Conservation (phyloP, 176 grass and related monocot genomes). For the Bromus sterilis region DNA sequence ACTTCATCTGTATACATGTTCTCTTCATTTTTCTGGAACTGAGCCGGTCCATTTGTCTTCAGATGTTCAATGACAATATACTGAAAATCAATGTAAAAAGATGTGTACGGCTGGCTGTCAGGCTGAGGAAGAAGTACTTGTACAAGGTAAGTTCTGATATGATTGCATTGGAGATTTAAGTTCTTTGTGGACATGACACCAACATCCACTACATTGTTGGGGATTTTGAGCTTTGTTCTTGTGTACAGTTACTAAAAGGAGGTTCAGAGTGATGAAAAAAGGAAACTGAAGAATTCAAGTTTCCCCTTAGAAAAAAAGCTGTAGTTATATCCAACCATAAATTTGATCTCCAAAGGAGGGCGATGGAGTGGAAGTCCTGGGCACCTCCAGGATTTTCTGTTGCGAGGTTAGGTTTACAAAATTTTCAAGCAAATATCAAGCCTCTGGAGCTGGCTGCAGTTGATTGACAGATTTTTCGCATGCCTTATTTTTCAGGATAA, state of each 20-base stretch:
- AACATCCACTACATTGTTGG: background rate
- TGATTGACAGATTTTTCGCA: background rate
- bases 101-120: conserved; percentile 80
- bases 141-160: conserved; percentile 48
- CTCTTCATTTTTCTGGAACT: background rate
- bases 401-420: background rate
- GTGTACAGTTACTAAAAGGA: conserved; percentile 29
- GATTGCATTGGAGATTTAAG: background rate
- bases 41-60: background rate
- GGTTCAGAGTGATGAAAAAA: conserved; percentile 21
- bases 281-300: conserved; percentile 1
- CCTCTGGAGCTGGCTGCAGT: background rate
- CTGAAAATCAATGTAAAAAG: conserved; percentile 93
- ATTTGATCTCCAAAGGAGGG: background rate
- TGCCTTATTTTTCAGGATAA: background rate
- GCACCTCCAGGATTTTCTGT: background rate
- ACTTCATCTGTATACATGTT: background rate
- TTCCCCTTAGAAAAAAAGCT: background rate
- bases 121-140: conserved; percentile 73
- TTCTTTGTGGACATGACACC: background rate
- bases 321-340: background rate
- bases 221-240: conserved; percentile 2
- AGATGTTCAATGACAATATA: conserved; percentile 99
- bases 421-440: background rate
- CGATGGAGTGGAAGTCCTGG: background rate